Base-by-base conservation (phyloP, 2,329 filamentous ascomycete genomes). In the Fusarium dimerum region DNA sequence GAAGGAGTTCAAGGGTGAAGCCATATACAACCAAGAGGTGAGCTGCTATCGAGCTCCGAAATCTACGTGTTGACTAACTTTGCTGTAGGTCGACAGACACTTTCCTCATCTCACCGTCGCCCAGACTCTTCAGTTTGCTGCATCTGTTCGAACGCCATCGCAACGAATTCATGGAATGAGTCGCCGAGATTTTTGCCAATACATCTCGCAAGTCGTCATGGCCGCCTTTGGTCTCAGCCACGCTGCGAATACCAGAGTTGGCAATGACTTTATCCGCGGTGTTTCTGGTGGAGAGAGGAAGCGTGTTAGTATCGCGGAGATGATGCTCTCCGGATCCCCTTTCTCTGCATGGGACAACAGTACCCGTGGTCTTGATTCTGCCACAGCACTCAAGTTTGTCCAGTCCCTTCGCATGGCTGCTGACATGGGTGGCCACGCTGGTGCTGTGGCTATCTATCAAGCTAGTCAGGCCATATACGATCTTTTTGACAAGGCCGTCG, bases 281-380 rank as follows among this genome's bases (percentile, higher is more conserved):
- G 81, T 89, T 1, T 86, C 81, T 8, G 87, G 87, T 26, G 87
- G 87, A 38, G 87, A 90, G 68, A 78, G 86, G 50, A 92, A 94
- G 74, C 85, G 91, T 67, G 90, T 95, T 6, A 89, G 85, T 42
- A 91, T 94, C 55, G 89, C 88, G 1, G 90, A 94, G 70, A 90
- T 89, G 59, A 80, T 87, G 54, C 75, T 92, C 11, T 86, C 86
- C 15, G 76, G 78, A 34, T 81, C 83, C 0, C 80, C 80, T 0
- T 69, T 85, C 40, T 68, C 64, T 6, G 73, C 71, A 1, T 94
- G 90, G 89, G 90, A 88, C 54, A 90, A 90, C 59, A 76, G 76
- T 20, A 92, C 89, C 0, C 78, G 82, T 47, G 89, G 89, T 11
- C 76, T 93, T 1, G 89, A 92, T 68, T 85, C 86, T 0, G 84